Conservation (phyloP, 768 basidiomycete species). For the Termitomyces sp. region DNA sequence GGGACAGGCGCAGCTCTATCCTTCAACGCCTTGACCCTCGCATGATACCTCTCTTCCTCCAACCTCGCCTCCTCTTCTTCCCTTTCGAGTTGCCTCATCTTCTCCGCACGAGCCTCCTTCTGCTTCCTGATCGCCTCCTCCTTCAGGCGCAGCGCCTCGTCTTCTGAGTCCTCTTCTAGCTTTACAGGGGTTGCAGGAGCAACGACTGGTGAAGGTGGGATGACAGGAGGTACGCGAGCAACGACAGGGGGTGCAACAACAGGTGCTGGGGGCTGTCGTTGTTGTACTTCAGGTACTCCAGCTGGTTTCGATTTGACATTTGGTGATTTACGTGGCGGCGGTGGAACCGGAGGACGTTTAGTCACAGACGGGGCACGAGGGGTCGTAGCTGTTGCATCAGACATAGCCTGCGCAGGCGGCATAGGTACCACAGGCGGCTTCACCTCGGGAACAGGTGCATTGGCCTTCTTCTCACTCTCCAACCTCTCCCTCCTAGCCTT, state of each 20-base stretch:
- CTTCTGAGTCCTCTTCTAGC: slow-evolving; percentile 70
- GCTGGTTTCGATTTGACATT: slow-evolving; percentile 8
- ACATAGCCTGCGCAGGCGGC: slow-evolving; percentile 25
- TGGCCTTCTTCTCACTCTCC: slow-evolving; percentile 59
- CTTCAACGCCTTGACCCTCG: slow-evolving; percentile 33
- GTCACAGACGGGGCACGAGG: slow-evolving; percentile 10
- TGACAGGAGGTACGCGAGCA: too few relatives aligned
- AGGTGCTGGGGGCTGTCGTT: neutral
- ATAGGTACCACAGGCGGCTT: slow-evolving; percentile 29
- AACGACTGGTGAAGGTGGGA: neutral
- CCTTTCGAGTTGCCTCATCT: slow-evolving; percentile 63
- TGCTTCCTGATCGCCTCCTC: slow-evolving; percentile 71
- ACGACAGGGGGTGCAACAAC: neutral
- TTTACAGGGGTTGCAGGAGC: slow-evolving; percentile 13
- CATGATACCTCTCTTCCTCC: slow-evolving; percentile 35
- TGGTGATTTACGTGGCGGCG: slow-evolving; percentile 14
- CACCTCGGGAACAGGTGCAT: slow-evolving; percentile 31
- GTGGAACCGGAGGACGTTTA: slow-evolving; percentile 34
- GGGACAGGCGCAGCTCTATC: slow-evolving; percentile 19
- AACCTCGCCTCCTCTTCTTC: slow-evolving; percentile 39
- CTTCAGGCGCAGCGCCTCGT: slow-evolving; percentile 58
- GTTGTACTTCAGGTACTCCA: neutral
- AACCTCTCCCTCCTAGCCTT: slow-evolving; percentile 65
- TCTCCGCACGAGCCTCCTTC: slow-evolving; percentile 64
- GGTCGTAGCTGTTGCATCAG: slow-evolving; percentile 10